Conservation (phyloP, 805 yeast species). For the Candida argentea region DNA sequence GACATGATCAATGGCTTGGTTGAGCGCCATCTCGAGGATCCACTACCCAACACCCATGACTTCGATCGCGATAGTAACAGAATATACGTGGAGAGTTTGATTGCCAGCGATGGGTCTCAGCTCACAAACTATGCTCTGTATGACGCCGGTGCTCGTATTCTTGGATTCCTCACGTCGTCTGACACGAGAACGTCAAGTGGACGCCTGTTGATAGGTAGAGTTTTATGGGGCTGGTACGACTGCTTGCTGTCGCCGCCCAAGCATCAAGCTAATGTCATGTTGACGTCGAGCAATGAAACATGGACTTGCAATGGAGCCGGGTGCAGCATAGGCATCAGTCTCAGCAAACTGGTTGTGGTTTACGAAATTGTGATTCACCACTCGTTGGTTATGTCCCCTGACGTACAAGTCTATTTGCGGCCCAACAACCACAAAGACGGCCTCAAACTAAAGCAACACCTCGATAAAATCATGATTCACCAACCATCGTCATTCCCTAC, state of each 20-base stretch:
- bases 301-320: slow-evolving; percentile 23
- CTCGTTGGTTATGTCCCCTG: slow-evolving; percentile 11
- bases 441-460: too few species aligned
- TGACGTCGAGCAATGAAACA: slow-evolving; percentile 21
- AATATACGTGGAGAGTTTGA: too few species aligned
- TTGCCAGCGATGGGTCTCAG: slow-evolving; percentile 26
- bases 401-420: too few species aligned
- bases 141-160: slow-evolving; percentile 25
- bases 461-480: slow-evolving; percentile 4
- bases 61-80: too few species aligned
- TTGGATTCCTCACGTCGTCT: slow-evolving; percentile 29
- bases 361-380: slow-evolving; percentile 23
- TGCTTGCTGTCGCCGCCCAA: slow-evolving; percentile 13
- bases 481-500: slow-evolving; percentile 5
- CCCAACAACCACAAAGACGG: too few species aligned
- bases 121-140: slow-evolving; percentile 31
- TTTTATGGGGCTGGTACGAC: slow-evolving; percentile 33
- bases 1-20: slow-evolving; percentile 16
- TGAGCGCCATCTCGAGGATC: too few species aligned
- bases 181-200: not conserved
- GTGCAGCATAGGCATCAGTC: slow-evolving; percentile 27
- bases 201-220: slow-evolving; percentile 14
- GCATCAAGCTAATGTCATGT: slow-evolving; percentile 28
- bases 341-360: slow-evolving; percentile 20
- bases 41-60: too few species aligned